Base-by-base conservation (phyloP, 805 yeast species). In the Dipodascus albidus region DNA sequence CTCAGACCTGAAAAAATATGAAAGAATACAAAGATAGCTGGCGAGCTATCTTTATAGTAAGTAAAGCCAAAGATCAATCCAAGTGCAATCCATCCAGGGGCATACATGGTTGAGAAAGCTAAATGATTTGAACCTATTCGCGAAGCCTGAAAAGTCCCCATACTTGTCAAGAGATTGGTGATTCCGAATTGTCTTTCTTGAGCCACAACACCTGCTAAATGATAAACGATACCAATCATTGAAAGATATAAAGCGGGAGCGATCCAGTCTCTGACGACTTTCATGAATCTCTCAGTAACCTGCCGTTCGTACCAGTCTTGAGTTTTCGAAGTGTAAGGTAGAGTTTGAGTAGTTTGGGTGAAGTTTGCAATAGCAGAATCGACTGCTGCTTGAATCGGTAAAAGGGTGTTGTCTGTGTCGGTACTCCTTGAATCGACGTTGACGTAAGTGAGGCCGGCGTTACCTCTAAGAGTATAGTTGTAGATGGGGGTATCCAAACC, bases 191-290 rank as follows among this genome's bases (percentile, higher is more conserved):
- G 70, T 19, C 70, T 58, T 49, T 67, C 71, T 49, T 54, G 57
- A 17, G 70, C 67, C 4, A 65, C 62, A 22, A 59, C 58, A 9
- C 71, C 70, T 22, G 68, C 59, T 14, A 68, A 57, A 47, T 67
- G 71, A 55, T 67, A 67, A n/a, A 64, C 57, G 27, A 66, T 67
- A 23, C 71, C 71, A 52, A 67, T 63, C 64, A 68, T 64, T 47
- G 63, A 62, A 6, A 67, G 58, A 52, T 67, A 64, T 53, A 68
- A 56, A 1, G 69, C 71, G 2, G 70, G 69, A 9, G 70, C 64
- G 38, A 67, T 55, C 60, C 62, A 65, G 52, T 58, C 57, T 55
- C 55, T 58, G 19, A 66, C 51, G 31, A 60, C 54, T 19, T 59
- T 57, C 60, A 67, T 60, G 52, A 61, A 67, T 23, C 57, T 52